A percentile compares a stretch with the other conserved stretches of the same genome.
phyloP scores from a whole-genome alignment of 2,329 filamentous ascomycete species.

The Endothia cerciana region DNA sequence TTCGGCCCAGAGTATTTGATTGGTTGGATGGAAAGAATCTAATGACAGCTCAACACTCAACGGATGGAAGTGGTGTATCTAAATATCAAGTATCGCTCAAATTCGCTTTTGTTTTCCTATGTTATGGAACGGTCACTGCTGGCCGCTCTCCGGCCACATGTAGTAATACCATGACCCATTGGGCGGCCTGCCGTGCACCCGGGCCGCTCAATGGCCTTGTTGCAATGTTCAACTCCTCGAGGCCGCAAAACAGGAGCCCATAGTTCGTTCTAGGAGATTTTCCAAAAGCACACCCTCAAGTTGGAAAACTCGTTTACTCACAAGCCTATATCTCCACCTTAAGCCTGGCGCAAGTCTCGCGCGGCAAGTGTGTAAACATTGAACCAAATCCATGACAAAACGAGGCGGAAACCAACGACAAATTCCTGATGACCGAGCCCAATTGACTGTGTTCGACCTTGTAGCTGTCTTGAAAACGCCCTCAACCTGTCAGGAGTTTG shows the following conservation, averaged over 20 bases:
- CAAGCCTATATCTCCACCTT: background rate
- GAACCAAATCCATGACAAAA: too few relatives aligned
- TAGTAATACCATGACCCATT: background rate
- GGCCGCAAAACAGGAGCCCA: background rate
- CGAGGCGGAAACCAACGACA: too few relatives aligned
- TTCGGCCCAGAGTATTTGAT: background rate
- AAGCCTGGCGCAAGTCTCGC: too few relatives aligned
- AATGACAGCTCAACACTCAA: background rate
- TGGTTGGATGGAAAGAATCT: background rate
- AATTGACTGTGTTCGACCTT: background rate
- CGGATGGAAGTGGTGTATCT: background rate
- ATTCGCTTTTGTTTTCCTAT: background rate
- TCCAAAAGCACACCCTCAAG: background rate
- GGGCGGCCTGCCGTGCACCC: background rate
- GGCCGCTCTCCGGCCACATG: slow-evolving; percentile 2
- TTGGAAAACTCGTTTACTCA: background rate
- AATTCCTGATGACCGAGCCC: too few relatives aligned
- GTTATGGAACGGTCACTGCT: background rate
- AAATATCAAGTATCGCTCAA: background rate
- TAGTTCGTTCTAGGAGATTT: background rate
- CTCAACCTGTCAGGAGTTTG: background rate
- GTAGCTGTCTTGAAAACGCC: too few relatives aligned
- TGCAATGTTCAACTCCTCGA: background rate
- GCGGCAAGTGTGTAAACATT: too few relatives aligned
- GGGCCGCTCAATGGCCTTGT: background rate